Conservation (phyloP, 805 yeast genomes). For the Candida insectorum region DNA sequence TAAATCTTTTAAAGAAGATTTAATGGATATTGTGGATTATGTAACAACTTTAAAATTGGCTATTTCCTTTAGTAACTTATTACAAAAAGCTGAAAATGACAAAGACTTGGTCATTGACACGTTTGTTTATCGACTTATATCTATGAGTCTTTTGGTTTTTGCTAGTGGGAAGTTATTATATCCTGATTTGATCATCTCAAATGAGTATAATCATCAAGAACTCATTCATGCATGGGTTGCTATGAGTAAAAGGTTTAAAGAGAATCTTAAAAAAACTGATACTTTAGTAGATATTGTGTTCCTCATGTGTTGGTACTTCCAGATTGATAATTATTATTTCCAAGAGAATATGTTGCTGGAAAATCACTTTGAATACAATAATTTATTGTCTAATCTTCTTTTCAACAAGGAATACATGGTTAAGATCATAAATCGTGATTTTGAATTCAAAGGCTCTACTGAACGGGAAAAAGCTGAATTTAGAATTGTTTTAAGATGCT, state of each 20-base stretch:
- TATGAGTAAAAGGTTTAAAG: slow-evolving; percentile 16
- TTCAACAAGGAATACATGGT: slow-evolving; percentile 13
- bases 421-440: slow-evolving; percentile 7
- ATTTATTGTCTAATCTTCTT: slow-evolving; percentile 15
- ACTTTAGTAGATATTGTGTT: slow-evolving; percentile 21
- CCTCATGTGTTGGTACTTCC: slow-evolving; percentile 24
- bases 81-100: slow-evolving; percentile 4
- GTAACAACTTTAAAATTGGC: slow-evolving; percentile 2
- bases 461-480: slow-evolving; percentile 11
- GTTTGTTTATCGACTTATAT: slow-evolving; percentile 15
- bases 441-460: slow-evolving; percentile 4
- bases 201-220: slow-evolving; percentile 9
- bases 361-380: slow-evolving; percentile 26
- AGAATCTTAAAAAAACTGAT: slow-evolving; percentile 15
- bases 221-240: slow-evolving; percentile 14
- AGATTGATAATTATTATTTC: slow-evolving; percentile 18
- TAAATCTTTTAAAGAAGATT: slow-evolving; percentile 11
- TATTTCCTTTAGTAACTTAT: slow-evolving; percentile 1
- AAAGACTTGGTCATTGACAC: slow-evolving; percentile 4
- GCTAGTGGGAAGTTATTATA: slow-evolving; percentile 17
- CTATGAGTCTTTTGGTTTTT: slow-evolving; percentile 17
- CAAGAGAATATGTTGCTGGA: slow-evolving; percentile 17
- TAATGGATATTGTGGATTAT: slow-evolving; percentile 11
- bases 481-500: slow-evolving; percentile 16
- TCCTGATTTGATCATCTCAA: slow-evolving; percentile 1